Evolutionary conservation across 352 stramenopile species (phyloP), one percentile per base, ranked within the genome.

Genomic region (Phytophthora tentaculata): DNA sequence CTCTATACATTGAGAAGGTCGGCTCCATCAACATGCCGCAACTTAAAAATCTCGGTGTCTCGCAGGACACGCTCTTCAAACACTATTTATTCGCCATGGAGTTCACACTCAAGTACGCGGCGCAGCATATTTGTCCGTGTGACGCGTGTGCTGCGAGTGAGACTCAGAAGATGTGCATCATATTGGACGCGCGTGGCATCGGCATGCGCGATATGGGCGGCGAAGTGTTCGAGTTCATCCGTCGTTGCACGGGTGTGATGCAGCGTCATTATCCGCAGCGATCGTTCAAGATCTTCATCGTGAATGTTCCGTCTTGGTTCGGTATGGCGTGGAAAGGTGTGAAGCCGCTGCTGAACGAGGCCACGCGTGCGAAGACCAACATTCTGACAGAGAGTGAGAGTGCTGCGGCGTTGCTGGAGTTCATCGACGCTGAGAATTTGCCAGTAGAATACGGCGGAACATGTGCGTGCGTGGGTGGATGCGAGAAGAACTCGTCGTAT

Each of bases 301-400:
- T 97, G 44, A 97, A 97, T 59, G 92, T 96, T 2, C 91, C 91
- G 17, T 94, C 83, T 17, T 97, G 89, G 89, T 98, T 98, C 64
- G 91, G 86, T 28, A 91, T 97, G 71, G 82, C 87, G 26, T 98
- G 92, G 92, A 97, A 97, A 64, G 83, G 89, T 17, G 88, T 98
- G 60, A 92, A 94, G 59, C 85, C 88, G 17, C 61, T 98, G 2
- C 50, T 97, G 57, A 93, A 97, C 57, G 88, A 96, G 51, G 86
- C 90, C 13, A 97, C 91, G 2, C 84, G 88, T 1, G 83, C 79
- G 13, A 98, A 98, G 74, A 95, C 93, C 5, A 92, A 88, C 58
- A 96, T 98, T 50, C 39, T 97, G 37, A 88, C 73, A 14, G 83
- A 90, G 44, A 87, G 61, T 24, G 85, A 95, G 43, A 89, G 80